Conservation (phyloP, 306 rosid genomes). For the Cucumis hystrix region DNA sequence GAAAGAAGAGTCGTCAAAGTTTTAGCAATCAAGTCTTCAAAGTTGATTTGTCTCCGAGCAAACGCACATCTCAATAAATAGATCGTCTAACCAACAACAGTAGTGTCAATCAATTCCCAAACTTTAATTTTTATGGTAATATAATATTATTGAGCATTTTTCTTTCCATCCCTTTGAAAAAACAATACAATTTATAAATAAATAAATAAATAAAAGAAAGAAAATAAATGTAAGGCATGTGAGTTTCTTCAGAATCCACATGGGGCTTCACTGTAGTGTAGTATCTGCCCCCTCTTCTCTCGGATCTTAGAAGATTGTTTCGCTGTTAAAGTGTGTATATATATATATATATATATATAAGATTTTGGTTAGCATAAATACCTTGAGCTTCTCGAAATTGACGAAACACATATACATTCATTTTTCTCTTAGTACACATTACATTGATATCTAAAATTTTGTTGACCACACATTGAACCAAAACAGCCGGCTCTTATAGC, state of each 20-base stretch:
- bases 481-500: too few relatives aligned
- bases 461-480: too few relatives aligned
- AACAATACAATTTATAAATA: background rate
- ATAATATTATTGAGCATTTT: background rate
- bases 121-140: background rate
- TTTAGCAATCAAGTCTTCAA: background rate
- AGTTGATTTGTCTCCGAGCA: conserved; percentile 2
- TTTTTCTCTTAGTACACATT: background rate
- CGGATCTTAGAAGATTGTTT: conserved; percentile 5
- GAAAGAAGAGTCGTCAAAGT: background rate
- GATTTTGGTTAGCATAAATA: background rate
- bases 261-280: background rate
- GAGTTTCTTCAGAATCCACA: background rate
- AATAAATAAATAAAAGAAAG: background rate
- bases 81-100: conserved; percentile 1
- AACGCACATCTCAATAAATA: background rate
- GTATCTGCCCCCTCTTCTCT: background rate
- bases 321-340: background rate
- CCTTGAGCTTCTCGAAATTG: background rate
- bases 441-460: too few relatives aligned
- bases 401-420: background rate
- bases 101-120: background rate
- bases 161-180: background rate
- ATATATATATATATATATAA: too few relatives aligned
- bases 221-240: conserved; percentile 4